phyloP scores from a whole-genome alignment of 2,329 filamentous ascomycete species.

The Rhinocladiella similis region DNA sequence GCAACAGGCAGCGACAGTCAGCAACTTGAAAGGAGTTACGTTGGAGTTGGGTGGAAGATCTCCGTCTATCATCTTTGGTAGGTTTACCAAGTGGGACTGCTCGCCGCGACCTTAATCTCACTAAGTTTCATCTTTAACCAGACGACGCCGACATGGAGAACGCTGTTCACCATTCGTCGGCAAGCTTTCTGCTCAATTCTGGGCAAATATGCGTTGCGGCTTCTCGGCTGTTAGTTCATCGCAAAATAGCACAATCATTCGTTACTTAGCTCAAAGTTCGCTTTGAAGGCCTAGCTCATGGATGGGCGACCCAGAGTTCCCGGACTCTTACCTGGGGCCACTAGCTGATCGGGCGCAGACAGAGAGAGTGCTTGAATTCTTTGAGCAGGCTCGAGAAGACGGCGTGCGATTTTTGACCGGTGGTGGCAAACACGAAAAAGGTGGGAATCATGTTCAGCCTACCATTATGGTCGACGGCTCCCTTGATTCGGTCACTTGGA shows the following conservation, averaged over 20 bases:
- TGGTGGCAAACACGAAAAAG: conserved; percentile 52
- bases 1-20: conserved; percentile 31
- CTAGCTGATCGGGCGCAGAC: conserved; percentile 67
- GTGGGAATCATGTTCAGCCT: conserved; percentile 62
- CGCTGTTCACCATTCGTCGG: conserved; percentile 49
- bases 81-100: too few species aligned
- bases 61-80: conserved; percentile 35
- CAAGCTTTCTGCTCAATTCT: conserved; percentile 59
- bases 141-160: conserved; percentile 36
- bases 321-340: conserved; percentile 59
- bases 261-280: conserved; percentile 48
- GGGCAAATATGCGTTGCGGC: conserved; percentile 56
- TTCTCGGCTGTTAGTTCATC: conserved; percentile 59
- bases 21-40: conserved; percentile 37
- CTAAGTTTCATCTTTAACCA: too few species aligned
- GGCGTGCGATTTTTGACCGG: conserved; percentile 46
- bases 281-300: not conserved
- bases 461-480: not conserved
- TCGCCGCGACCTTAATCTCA: too few species aligned
- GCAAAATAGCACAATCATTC: conserved; percentile 53
- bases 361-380: conserved; percentile 57
- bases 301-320: conserved; percentile 36
- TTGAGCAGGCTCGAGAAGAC: conserved; percentile 55
- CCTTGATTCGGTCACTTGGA: conserved; percentile 35
- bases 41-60: conserved; percentile 40